Evolutionary conservation across 2,329 filamentous ascomycete genomes (phyloP), one percentile per base, ranked within the genome.

Genomic region (Thelonectria rubi): DNA sequence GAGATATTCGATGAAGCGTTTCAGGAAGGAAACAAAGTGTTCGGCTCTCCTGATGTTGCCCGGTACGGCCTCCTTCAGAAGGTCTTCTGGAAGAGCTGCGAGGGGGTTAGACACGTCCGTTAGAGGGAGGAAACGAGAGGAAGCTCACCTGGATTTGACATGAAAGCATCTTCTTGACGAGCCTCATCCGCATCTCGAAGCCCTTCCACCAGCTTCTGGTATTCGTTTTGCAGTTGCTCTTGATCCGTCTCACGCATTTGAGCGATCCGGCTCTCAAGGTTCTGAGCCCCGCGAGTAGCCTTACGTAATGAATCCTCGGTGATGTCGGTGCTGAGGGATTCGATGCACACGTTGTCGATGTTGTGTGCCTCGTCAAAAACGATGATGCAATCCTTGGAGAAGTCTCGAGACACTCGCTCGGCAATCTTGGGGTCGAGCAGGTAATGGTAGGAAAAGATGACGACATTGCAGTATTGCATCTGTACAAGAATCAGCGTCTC

Each of bases 381-480:
- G 18, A 99, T 92, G 54, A 99, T 99, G 76, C 94, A 97, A 76
- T 99, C 96, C 71, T 97, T 97, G 0, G 95, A 97, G 11, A 99
- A 86, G 73, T 99, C 95, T 76, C 91, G 93, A 0, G 95, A 98
- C 2, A 98, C 94, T 60, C 94, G 81, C 74, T 99, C 95, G 12
- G 95, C 95, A 71, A 99, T 99, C 76, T 99, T 99, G 3, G 95
- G 95, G 72, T 99, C 96, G 15, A 99, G 86, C 3, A 99, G 86
- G 74, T 99, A 99, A 77, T 99, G 95, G 74, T 99, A 99, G 0
- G 95, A 99, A 80, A 99, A 99, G 69, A 99, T 99, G 73, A 99
- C 97, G 74, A 99, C 93, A 75, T 99, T 98, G 84, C 95, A 99
- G 74, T 94, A 98, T 72, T 95, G 91, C 94, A 99, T 98, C 91